These are phyloP conservation scores for Cryptococcus jaspeensis DNA, from an alignment of 1,284 basidiomycete genomes.

Conservation along the genomic window DNA sequence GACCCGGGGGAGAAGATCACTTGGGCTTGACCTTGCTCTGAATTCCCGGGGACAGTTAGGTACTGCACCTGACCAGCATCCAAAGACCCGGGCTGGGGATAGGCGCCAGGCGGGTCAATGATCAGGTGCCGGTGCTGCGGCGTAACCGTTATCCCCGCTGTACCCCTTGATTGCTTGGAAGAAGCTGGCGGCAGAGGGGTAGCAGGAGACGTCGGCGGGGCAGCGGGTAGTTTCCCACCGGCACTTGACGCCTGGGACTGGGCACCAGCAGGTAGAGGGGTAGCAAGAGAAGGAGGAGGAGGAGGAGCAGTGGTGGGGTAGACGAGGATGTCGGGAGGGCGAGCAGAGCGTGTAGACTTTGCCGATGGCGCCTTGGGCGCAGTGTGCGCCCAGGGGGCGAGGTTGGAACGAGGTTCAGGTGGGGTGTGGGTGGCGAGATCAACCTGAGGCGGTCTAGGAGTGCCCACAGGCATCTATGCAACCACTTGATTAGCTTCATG, in stretches of 20 bases:
- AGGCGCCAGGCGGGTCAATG: too few relatives aligned
- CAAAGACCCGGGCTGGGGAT: too few relatives aligned
- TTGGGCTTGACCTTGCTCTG: not conserved
- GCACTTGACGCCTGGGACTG: not conserved
- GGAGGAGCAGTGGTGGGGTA: not conserved
- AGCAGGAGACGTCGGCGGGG: not conserved
- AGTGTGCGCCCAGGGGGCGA: not conserved
- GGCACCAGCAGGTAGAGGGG: not conserved
- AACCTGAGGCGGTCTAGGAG: not conserved
- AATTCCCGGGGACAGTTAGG: not conserved
- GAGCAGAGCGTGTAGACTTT: not conserved
- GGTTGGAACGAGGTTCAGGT: not conserved
- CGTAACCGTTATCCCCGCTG: too few relatives aligned
- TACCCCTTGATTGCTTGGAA: not conserved
- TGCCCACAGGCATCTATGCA: not conserved
- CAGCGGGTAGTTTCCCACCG: not conserved
- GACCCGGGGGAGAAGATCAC: slow-evolving; percentile 4
- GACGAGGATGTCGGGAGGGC: not conserved
- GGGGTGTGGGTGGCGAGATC: not conserved
- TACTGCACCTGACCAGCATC: not conserved
- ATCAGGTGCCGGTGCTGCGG: too few relatives aligned
- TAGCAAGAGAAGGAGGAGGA: not conserved
- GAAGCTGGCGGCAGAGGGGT: not conserved
- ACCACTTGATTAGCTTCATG: not conserved
- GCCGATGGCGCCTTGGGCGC: not conserved